Evolutionary conservation across 768 basidiomycete genomes (phyloP).

Genomic region (Calocybe gangraenosa): DNA sequence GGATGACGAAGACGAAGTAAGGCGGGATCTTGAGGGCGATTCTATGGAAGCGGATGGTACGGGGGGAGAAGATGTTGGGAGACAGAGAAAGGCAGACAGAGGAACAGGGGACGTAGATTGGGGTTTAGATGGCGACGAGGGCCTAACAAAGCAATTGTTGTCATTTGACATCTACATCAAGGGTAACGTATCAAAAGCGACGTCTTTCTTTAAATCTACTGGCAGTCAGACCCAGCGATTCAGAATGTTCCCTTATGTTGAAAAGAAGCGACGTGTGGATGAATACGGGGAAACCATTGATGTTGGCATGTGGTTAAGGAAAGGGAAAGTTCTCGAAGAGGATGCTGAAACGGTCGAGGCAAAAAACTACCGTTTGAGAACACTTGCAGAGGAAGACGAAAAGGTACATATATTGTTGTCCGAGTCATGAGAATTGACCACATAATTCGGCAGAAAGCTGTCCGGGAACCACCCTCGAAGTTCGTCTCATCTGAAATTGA

Average conservation of each 20-base stretch:
- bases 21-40: constrained; percentile 49
- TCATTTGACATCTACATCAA: constrained; percentile 97
- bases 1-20: constrained; percentile 62
- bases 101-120: constrained; percentile 56
- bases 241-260: constrained; percentile 96
- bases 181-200: constrained; percentile 87
- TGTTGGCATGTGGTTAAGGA: constrained; percentile 92
- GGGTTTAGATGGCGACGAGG: constrained; percentile 74
- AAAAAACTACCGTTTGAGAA: constrained; percentile 63
- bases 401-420: constrained; percentile 45
- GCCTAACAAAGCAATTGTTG: constrained; percentile 64
- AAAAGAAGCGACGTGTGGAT: constrained; percentile 88
- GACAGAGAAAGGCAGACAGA: constrained; percentile 42
- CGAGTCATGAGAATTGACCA: background rate
- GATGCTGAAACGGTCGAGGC: constrained; percentile 80
- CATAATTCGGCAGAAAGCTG: constrained; percentile 48
- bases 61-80: constrained; percentile 21
- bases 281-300: constrained; percentile 95
- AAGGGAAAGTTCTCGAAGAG: constrained; percentile 88
- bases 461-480: constrained; percentile 88
- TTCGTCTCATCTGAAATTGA: constrained; percentile 74
- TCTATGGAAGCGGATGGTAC: constrained; percentile 40
- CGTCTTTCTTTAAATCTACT: constrained; percentile 81
- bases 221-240: constrained; percentile 74
- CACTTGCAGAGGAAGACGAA: constrained; percentile 74